A percentile compares a stretch with the other conserved stretches of the same genome.
phyloP scores from a whole-genome alignment of 352 stramenopile species.

The Globisporangium paddicum region DNA sequence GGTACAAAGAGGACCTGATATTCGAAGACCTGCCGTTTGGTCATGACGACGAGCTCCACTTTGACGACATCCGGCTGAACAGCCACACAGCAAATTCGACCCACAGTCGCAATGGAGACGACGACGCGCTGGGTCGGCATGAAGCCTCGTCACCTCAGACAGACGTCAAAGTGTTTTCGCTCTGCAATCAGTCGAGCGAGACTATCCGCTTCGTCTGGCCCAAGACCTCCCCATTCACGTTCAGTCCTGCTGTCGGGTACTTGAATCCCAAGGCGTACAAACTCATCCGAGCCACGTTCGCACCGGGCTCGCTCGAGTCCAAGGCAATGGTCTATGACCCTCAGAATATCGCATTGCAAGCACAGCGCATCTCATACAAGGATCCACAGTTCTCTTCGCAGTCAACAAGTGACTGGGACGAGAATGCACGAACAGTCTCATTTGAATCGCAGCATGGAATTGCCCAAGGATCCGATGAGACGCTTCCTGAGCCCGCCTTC shows the following conservation, averaged over 20 bases:
- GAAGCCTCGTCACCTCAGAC: background rate
- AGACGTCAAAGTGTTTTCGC: conserved; percentile 66
- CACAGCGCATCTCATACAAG: conserved; percentile 57
- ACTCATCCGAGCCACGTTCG: conserved; percentile 73
- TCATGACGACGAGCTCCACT: conserved; percentile 77
- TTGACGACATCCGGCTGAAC: conserved; percentile 79
- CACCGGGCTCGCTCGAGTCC: conserved; percentile 17
- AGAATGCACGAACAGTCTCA: conserved; percentile 56
- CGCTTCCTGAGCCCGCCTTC: conserved; percentile 39
- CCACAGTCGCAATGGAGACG: background rate
- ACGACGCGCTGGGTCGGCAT: conserved; percentile 3
- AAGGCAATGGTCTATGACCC: conserved; percentile 33
- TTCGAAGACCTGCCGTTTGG: conserved; percentile 85
- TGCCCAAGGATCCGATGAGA: conserved; percentile 16
- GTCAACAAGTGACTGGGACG: conserved; percentile 65
- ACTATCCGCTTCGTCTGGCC: conserved; percentile 75
- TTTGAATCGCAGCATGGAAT: conserved; percentile 28
- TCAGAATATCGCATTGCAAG: conserved; percentile 33
- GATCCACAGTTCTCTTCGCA: conserved; percentile 6
- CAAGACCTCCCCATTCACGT: conserved; percentile 50
- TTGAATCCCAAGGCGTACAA: conserved; percentile 53
- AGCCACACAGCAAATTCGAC: background rate
- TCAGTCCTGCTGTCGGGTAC: conserved; percentile 72
- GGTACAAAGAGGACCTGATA: conserved; percentile 79
- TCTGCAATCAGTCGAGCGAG: conserved; percentile 63